Evolutionary conservation across 345 rosid genomes (phyloP), one percentile per base, ranked within the genome.

Genomic region (Trapa incisa): DNA sequence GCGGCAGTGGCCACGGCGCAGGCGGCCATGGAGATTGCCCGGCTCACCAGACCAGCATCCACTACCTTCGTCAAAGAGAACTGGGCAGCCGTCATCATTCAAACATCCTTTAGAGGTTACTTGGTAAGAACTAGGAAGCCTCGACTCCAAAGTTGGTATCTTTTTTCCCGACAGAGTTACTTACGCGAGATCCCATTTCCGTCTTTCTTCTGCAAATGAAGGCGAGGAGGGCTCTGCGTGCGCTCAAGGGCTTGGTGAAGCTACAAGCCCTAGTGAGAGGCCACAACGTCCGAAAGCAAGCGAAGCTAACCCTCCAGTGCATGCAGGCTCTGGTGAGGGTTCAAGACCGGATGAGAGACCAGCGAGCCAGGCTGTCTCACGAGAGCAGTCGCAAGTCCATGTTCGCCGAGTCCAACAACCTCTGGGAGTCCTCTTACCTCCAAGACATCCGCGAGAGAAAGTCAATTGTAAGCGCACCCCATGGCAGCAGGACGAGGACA

Each of bases 191-290:
- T 35, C 10, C 37, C 8, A 12, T 58, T 29, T 29, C 17, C 6
- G 47, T 15, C 63, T 38, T 41, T 41, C 6, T 4, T 4, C 43
- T 38, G 15, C 29, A 10, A 29, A 13, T 33, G 38, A 35, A 72
- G 98, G 92, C 96, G 7, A 75, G 92, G 78, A 82, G 94, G 74
- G 98, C 98, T n/a, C 73, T 88, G 68, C 75, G 88, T 0, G 98
- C 97, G 22, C 73, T 93, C 58, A 87, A 77, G 81, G 98, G 98
- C 69, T 71, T 90, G 63, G 98, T 93, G 71, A 84, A 86, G 89
- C 83, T 93, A 43, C 98, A 93, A 77, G 98, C 98, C 5, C 73
- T 93, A 48, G 96, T 93, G 71, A 83, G 98, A 80, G 98, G 98
- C 54, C 83, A 88, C 66, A 93, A 90, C 33, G 97, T 88, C 5